Evolutionary conservation across 2,329 filamentous ascomycete genomes (phyloP).

Genomic region (Monilinia fructigena): DNA sequence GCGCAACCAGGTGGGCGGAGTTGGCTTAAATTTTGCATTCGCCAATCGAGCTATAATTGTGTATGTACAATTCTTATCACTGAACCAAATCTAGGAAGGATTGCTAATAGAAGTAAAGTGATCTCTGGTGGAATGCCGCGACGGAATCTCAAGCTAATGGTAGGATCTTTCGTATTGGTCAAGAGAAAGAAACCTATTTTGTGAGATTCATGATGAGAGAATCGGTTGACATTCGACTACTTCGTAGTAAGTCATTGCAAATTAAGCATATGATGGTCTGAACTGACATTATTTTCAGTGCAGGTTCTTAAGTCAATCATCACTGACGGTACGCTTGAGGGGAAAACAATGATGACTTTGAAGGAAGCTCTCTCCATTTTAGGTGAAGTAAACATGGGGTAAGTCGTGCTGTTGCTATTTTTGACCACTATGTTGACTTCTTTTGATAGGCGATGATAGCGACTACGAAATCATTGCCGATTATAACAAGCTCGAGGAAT

Average conservation of each 20-base stretch:
- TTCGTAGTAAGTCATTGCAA: not conserved
- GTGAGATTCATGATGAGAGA: not conserved
- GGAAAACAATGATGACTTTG: not conserved
- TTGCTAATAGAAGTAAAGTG: not conserved
- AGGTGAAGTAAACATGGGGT: not conserved
- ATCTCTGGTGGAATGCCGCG: slow-evolving; percentile 12
- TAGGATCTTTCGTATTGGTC: slow-evolving; percentile 6
- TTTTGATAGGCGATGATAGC: not conserved
- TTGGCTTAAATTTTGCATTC: slow-evolving; percentile 10
- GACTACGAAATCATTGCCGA: not conserved
- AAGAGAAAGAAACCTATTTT: slow-evolving; percentile 6
- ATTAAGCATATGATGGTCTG: not conserved
- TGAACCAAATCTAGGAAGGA: not conserved
- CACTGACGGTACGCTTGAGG: not conserved
- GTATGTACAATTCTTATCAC: not conserved
- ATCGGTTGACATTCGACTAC: not conserved
- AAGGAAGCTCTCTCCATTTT: not conserved
- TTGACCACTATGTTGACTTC: not conserved
- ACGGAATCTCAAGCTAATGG: slow-evolving; percentile 4
- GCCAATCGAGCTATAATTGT: slow-evolving; percentile 13
- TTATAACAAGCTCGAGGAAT: slow-evolving; percentile 1
- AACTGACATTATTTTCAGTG: not conserved
- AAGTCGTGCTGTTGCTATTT: not conserved
- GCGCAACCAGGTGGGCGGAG: not conserved
- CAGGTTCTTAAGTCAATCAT: not conserved